Evolutionary conservation across 2,329 filamentous ascomycete species (phyloP), one percentile per base, ranked within the genome.

Genomic region (Penicillium hordei): DNA sequence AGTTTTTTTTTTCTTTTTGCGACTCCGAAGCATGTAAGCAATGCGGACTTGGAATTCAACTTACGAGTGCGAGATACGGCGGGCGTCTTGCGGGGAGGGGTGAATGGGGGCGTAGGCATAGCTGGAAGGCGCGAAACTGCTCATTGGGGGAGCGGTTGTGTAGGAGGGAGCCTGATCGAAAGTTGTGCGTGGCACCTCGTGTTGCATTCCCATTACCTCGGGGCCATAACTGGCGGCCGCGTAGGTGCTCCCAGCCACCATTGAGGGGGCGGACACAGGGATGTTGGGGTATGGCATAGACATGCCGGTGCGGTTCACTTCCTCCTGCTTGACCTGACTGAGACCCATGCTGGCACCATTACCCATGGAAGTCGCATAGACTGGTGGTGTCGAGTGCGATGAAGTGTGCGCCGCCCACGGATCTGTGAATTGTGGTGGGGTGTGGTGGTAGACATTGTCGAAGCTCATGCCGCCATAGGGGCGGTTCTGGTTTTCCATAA

Each of bases 401-500:
- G 71, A 80, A 68, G 73, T 82, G 71, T 76, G 75, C 63, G 81
- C 78, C 82, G 90, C 81, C 93, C 93, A 97, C 42, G 92, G 92
- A 76, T 97, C 94, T 70, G 89, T 92, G 80, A 97, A 97, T 64
- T 94, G 89, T 64, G 89, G 86, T 40, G 75, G 68, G 42, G 67
- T 79, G 72, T 78, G 82, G 72, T 80, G 83, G 73, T 89, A 86
- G 82, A 92, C 87, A 75, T 86, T 83, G 76, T 93, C 90, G 81
- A 93, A 94, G 76, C 86, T 86, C 80, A 96, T 83, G 74, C 83
- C 85, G 72, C 84, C 90, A 79, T 89, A 90, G 75, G 86, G 86
- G 81, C 87, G 90, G 79, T 93, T 91, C 76, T 92, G 90, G 71
- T 87, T 86, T 80, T 96, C 91, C 81, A 96, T 86, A 77, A 93